Conservation (phyloP, 2,329 filamentous ascomycete species). For the Ophiostoma australiae region DNA sequence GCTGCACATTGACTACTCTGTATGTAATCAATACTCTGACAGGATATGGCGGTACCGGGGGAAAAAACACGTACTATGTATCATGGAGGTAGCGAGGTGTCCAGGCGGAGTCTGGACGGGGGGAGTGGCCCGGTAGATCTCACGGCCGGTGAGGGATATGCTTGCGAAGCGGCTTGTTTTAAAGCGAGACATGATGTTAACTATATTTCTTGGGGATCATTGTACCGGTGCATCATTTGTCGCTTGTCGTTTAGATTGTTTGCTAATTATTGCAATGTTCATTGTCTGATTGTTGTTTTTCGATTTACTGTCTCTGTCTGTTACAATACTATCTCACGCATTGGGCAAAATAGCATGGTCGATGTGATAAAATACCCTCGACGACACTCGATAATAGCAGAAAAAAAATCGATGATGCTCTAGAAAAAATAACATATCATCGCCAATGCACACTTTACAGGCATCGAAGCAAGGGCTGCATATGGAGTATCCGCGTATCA, state of each 20-base stretch:
- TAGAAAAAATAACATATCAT: background rate
- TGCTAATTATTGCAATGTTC: background rate
- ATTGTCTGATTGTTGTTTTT: background rate
- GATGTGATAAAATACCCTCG: background rate
- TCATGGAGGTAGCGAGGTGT: background rate
- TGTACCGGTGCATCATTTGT: background rate
- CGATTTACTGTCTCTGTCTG: background rate
- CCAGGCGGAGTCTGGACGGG: background rate
- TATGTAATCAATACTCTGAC: background rate
- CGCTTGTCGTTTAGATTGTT: background rate
- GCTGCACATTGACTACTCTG: background rate
- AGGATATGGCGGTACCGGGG: background rate
- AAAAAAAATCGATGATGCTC: background rate
- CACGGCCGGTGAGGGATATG: background rate
- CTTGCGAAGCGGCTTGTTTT: background rate
- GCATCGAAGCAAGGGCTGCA: background rate
- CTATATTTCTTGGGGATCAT: background rate
- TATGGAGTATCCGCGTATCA: conserved; percentile 1
- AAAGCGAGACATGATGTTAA: background rate
- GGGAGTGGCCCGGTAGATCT: background rate
- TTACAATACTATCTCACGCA: background rate
- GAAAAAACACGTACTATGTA: background rate
- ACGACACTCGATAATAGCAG: background rate
- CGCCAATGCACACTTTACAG: background rate
- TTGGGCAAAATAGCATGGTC: background rate